Evolutionary conservation across 2,329 filamentous ascomycete genomes (phyloP).

Genomic region (Microdochium bolleyi): DNA sequence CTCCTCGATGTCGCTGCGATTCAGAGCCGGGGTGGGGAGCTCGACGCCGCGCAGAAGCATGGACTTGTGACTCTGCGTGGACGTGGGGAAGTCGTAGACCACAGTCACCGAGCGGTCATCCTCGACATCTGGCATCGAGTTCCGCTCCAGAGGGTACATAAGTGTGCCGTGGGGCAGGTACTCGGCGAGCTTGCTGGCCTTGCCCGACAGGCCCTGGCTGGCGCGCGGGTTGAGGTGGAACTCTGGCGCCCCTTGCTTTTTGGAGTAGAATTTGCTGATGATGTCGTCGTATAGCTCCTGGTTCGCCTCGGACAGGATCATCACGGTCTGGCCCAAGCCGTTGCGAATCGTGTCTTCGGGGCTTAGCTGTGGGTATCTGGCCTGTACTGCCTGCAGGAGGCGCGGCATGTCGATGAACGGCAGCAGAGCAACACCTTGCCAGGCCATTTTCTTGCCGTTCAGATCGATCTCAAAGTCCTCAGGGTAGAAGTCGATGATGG

Average conservation of each 20-base stretch:
- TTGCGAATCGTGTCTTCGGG: conserved; percentile 75
- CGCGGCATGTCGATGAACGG: conserved; percentile 94
- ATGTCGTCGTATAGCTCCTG: conserved; percentile 76
- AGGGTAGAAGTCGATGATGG: conserved; percentile 96
- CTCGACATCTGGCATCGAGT: conserved; percentile 68
- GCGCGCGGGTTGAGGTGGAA: conserved; percentile 67
- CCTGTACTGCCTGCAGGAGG: conserved; percentile 72
- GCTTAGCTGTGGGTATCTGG: conserved; percentile 72
- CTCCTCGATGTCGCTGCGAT: conserved; percentile 66
- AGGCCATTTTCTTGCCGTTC: conserved; percentile 97
- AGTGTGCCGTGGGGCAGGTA: conserved; percentile 81
- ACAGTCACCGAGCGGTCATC: conserved; percentile 84
- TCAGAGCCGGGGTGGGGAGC: conserved; percentile 63
- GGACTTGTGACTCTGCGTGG: conserved; percentile 73
- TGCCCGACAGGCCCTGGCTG: conserved; percentile 73
- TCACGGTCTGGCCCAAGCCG: conserved; percentile 66
- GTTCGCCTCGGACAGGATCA: conserved; percentile 79
- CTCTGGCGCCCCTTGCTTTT: conserved; percentile 62
- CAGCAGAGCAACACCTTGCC: conserved; percentile 89
- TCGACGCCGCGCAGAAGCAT: conserved; percentile 84
- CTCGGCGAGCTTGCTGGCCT: conserved; percentile 70
- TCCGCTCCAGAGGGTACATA: conserved; percentile 66
- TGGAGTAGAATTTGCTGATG: conserved; percentile 81
- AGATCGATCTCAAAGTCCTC: conserved; percentile 88
- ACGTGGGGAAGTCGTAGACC: conserved; percentile 73